Base-by-base conservation (phyloP, 192 early-diverging fungal genomes). In the Backusella morwellensis region DNA sequence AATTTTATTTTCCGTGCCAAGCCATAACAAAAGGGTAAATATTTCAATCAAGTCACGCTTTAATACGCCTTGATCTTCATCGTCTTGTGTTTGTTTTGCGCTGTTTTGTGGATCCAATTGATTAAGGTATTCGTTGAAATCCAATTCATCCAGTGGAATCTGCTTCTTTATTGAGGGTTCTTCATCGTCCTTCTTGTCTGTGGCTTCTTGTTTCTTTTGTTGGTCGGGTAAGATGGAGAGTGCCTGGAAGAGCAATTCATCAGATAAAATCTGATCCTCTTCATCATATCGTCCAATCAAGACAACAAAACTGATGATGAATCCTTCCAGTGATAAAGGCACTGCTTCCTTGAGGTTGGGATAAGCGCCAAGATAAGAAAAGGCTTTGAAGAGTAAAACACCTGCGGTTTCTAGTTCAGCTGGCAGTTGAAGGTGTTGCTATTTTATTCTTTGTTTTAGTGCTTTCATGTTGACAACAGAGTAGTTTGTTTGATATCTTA, bases 311-410 rank as follows among this genome's bases (percentile, higher is more conserved):
- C 78, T 75, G 21, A 59, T 83, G 6, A 79, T 44, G 67, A 83
- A 78, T 12, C 66, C 75, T 15, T 76, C 12, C 14, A 77, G 69
- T 12, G 75, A 74, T 29, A 83, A 42, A 4, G 78, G 82, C 14
- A 80, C 68, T 2, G 68, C 47, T 9, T 32, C 47, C 1, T 66
- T 26, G 23, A 50, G 71, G 12, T 83, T 71, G 32, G 82, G 82
- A 44, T 77, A 79, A 7, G 78, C 68, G 32, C 78, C 82, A 11
- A 80, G 73, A 3, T 83, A 77, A 1, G 82, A 83, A 32, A 83
- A 79, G 0, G 77, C 76, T 72, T 83, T 83, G 63, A 77, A 83
- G 6, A 83, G 71, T 19, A 83, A 47, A 23, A 83, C 50, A 17
- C 75, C 78, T 6, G 82, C 82, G 1, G 78, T 68, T 44, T 79